Conservation (phyloP, 228 moss, liverwort and hornwort genomes). For the Sphagnum fallax region DNA sequence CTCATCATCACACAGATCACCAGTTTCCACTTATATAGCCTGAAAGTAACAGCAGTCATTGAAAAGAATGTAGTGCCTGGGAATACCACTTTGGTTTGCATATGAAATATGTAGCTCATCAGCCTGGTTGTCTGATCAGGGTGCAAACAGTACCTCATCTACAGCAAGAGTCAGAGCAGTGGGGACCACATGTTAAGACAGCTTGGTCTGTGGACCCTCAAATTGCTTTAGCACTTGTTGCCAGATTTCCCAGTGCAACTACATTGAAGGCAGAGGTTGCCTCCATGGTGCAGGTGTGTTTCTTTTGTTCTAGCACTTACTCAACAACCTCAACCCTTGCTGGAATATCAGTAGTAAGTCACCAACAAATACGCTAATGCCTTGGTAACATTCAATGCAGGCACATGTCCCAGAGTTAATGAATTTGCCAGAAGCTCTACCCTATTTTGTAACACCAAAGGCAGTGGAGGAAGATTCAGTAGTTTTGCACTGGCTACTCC, state of each 20-base stretch:
- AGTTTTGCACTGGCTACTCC: slow-evolving; percentile 65
- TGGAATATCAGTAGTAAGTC: too few relatives aligned
- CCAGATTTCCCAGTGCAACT: slow-evolving; percentile 62
- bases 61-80: not conserved
- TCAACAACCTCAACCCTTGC: too few relatives aligned
- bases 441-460: slow-evolving; percentile 67
- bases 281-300: slow-evolving; percentile 63
- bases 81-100: not conserved
- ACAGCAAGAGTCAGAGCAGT: slow-evolving; percentile 48
- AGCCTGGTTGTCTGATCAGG: slow-evolving; percentile 14
- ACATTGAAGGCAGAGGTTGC: slow-evolving; percentile 53
- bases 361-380: too few relatives aligned
- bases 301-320: not conserved
- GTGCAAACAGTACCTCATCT: slow-evolving; percentile 48
- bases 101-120: not conserved
- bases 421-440: slow-evolving; percentile 63
- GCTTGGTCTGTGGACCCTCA: slow-evolving; percentile 81
- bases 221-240: slow-evolving; percentile 65
- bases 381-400: slow-evolving; percentile 21
- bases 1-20: too few relatives aligned
- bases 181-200: slow-evolving; percentile 61
- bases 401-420: slow-evolving; percentile 47
- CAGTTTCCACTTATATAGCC: too few relatives aligned
- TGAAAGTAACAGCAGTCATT: too few relatives aligned
- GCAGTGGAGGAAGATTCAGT: slow-evolving; percentile 67